Conservation (phyloP, 805 yeast genomes). For the Cyberlindnera maclurae region DNA sequence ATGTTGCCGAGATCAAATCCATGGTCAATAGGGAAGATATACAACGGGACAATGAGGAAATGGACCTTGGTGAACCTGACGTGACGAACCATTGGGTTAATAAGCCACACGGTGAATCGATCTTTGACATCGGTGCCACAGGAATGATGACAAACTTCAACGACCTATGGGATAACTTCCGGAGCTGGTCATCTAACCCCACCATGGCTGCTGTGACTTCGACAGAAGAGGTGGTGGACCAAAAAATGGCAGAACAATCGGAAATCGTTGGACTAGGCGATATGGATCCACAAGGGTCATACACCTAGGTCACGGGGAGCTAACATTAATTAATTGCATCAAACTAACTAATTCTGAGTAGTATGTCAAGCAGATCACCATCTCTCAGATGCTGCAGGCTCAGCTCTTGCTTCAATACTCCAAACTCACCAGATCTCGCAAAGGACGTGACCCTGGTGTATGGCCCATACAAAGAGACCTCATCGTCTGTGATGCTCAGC, state of each 20-base stretch:
- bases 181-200: conserved; percentile 21
- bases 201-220: conserved; percentile 1
- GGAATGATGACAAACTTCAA: conserved; percentile 61
- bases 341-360: conserved; percentile 24
- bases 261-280: conserved; percentile 1
- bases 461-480: conserved; percentile 6
- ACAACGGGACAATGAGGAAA: conserved; percentile 8
- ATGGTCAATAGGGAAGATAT: conserved; percentile 11
- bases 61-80: conserved; percentile 15
- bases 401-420: conserved; percentile 18
- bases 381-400: conserved; percentile 21
- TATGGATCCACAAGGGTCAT: background rate
- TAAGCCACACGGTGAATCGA: conserved; percentile 22
- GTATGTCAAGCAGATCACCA: conserved; percentile 30
- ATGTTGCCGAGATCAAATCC: conserved; percentile 4
- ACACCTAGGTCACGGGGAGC: background rate
- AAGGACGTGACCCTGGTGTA: conserved; percentile 21
- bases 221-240: too few relatives aligned
- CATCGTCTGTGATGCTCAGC: conserved; percentile 24
- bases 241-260: too few relatives aligned
- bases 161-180: conserved; percentile 45
- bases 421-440: conserved; percentile 25
- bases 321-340: conserved; percentile 7
- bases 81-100: conserved; percentile 43
- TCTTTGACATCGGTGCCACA: conserved; percentile 58